Evolutionary conservation across 176 grass and related monocot genomes (phyloP), one percentile per base, ranked within the genome.

Genomic region (Musa itinerans): DNA sequence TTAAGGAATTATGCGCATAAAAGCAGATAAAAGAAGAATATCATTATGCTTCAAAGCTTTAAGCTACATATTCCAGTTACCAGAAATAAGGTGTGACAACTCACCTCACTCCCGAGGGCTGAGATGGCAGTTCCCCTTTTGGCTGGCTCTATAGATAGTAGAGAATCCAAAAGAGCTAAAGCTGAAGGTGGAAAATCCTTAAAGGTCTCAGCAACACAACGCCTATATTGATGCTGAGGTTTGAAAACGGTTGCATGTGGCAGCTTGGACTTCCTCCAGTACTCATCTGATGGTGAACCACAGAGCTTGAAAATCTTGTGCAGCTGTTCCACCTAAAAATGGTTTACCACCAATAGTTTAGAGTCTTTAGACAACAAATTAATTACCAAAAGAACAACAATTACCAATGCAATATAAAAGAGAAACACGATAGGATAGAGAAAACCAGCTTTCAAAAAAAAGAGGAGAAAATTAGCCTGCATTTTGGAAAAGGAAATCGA

Each of bases 271-370:
- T 85, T 92, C 27, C 68, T 81, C 90, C 90, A 92, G 80, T 89
- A 92, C 14, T 92, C 82, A 63, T 92, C 90, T 1, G 90, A 89
- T 21, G 90, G 90, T 50, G 90, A 92, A 21, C 90, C 90, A 50
- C 90, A 92, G 13, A 92, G 90, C 87, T 92, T 92, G 82, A 92
- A 92, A 72, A 92, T 92, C 77, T 92, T 92, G 84, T 92, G 90
- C 63, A 92, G 65, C 83, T 92, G 90, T 82, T 92, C 90, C 61
- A 92, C 87, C 89, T 91, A 73, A 24, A 53, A 10, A 52, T 63
- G 17, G 69, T 54, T 63, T 13, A 24, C 27, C 22, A 53, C 16
- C 22, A 63, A 72, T 9, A 10, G 29, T 52, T 27, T 73, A 24
- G 24, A 24, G 24, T 24, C 24, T 24, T 24, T 24, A 43, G 65